Evolutionary conservation across 306 rosid species (phyloP), one percentile per base, ranked within the genome.

Genomic region (Luffa acutangula): DNA sequence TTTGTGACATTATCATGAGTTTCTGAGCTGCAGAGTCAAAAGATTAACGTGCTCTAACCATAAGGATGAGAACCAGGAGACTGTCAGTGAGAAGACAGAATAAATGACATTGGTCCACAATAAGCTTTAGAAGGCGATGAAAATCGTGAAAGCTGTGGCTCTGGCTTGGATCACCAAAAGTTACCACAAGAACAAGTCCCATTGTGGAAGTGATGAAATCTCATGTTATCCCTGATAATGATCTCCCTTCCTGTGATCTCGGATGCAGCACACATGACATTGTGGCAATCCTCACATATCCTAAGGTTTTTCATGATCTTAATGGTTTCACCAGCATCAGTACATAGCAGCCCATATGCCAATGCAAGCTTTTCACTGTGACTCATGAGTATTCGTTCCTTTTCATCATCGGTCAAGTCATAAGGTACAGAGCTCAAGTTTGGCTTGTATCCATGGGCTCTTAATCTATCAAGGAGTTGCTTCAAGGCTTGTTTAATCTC

Each of bases 311-410:
- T 94, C 97, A 88, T 90, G 63, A 92, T 92, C 89, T 81, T 89
- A 76, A 92, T 89, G 76, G 88, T 80, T 77, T 82, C 81, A 78
- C 87, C 91, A 20, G 85, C 80, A 71, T 81, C 90, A 13, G 86
- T 85, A 79, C 77, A 80, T 58, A 89, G 60, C 81, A 94, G 70
- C 25, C 90, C 92, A 84, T 79, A 94, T 62, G 89, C 93, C 81
- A 94, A 79, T 69, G 98, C 96, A 45, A 92, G 86, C 83, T 89
- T 92, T 81, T 94, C 97, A 79, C 98, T 89, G 64, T 94, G 98
- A 78, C 79, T 45, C 89, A 86, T 85, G 25, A 93, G 83, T 43
- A 92, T 36, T 53, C 75, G 81, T 78, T 67, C 86, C 85, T 88
- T 93, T 57, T 88, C 94, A 31, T 88, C 79, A 71, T 86, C 85